Evolutionary conservation across 768 basidiomycete genomes (phyloP), one percentile per base, ranked within the genome.

Genomic region (Strobilomyces echinocephalus): DNA sequence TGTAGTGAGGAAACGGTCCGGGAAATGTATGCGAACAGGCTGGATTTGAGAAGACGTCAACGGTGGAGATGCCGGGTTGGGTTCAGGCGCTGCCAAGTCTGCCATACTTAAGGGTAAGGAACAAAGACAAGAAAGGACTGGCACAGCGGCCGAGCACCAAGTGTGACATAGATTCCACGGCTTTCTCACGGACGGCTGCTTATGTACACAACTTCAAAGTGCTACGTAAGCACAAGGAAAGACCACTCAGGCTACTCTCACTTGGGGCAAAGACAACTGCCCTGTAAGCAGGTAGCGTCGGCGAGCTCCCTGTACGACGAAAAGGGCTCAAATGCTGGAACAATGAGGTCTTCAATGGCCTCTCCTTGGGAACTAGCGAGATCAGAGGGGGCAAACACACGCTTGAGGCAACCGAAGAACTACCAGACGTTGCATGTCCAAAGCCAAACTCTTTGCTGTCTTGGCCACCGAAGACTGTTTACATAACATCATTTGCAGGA

Each of bases 1-100:
- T n/a, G 62, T 20, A 16, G 60, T 42, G 46, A 68, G 62, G 48
- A 70, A 70, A 20, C 59, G 63, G 59, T 66, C 60, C 1, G 73
- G 69, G 43, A 77, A 70, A 14, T 60, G 72, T 49, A 73, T 69
- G 45, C 64, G 74, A 49, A 68, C 57, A 36, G 56, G 31, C 9
- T 52, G 51, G 11, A 59, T 24, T 50, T 55, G 58, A 35, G 60
- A 36, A 45, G 61, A 35, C 18, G 38, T 48, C 1, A 20, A 8
- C 42, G 60, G 47, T 33, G 34, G 54, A 26, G 63, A 54, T 8
- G 53, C 52, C 31, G 56, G 36, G 44, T 58, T 53, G 31, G 66
- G 53, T 52, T 57, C 61, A 16, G 67, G 34, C 47, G 59, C 61
- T 14, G 67, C 34, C 46, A 60, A 56, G 59, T 70, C 69, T 55